These are phyloP conservation scores for Carallia brachiata DNA, from an alignment of 345 rosid genomes.

Conservation along the genomic window DNA sequence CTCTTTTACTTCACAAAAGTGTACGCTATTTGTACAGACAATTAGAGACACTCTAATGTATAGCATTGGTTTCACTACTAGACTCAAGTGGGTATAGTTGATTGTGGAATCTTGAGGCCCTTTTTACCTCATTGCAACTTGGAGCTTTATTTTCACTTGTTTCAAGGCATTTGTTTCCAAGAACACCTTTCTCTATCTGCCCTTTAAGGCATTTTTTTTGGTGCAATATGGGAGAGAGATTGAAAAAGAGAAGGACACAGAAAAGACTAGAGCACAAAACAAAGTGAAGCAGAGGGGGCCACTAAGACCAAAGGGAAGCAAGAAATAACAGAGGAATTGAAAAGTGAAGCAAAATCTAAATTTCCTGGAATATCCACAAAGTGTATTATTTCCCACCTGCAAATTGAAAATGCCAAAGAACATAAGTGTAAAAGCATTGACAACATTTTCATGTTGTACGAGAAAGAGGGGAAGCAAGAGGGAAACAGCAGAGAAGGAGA, in stretches of 20 bases:
- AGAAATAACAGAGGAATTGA: slow-evolving; percentile 12
- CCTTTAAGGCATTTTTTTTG: slow-evolving; percentile 9
- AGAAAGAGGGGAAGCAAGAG: neutral
- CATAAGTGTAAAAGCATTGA: neutral
- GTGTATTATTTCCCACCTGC: slow-evolving; percentile 43
- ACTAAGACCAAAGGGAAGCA: slow-evolving; percentile 4
- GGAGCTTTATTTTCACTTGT: slow-evolving; percentile 20
- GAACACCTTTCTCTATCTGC: slow-evolving; percentile 21
- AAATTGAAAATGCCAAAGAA: neutral
- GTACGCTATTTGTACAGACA: slow-evolving; percentile 18
- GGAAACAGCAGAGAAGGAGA: neutral
- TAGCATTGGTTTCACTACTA: neutral
- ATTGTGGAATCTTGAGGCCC: slow-evolving; percentile 20
- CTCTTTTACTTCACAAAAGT: slow-evolving; percentile 24
- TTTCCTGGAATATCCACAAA: slow-evolving; percentile 2
- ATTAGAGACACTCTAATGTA: neutral
- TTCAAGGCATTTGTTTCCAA: slow-evolving; percentile 27
- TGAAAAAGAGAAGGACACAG: neutral
- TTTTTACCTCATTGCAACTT: slow-evolving; percentile 27
- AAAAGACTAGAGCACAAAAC: slow-evolving; percentile 5
- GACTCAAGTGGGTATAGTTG: slow-evolving; percentile 15
- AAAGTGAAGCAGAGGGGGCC: slow-evolving; percentile 12
- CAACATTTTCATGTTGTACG: neutral
- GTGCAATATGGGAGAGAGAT: slow-evolving; percentile 11
- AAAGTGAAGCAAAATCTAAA: neutral